Conservation (phyloP, 2,329 filamentous ascomycete genomes). For the Aureobasidium mangrovei region DNA sequence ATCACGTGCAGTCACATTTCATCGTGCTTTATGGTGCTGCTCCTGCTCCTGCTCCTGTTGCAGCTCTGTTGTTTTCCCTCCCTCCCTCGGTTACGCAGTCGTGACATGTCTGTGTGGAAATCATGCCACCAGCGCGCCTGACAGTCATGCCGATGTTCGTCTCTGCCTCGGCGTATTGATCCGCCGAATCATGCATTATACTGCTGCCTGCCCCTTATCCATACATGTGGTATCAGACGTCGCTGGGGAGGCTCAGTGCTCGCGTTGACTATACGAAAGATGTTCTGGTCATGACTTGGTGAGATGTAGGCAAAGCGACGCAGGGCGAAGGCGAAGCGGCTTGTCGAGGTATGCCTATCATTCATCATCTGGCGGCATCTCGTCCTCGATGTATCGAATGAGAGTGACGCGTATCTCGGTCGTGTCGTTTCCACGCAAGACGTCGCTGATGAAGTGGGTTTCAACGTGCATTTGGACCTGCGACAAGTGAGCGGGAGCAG, state of each 20-base stretch:
- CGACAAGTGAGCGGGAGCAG: slow-evolving; percentile 10
- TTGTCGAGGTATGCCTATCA: slow-evolving; percentile 33
- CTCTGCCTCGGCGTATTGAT: no score
- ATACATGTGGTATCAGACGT: no score
- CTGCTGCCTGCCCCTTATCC: no score
- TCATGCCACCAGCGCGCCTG: no score
- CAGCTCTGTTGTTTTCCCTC: no score
- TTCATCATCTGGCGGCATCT: slow-evolving; percentile 93
- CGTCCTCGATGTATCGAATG: slow-evolving; percentile 91
- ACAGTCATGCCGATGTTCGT: no score
- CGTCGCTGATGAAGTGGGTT: slow-evolving; percentile 89
- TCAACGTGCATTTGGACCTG: slow-evolving; percentile 95
- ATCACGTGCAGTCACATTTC: not conserved
- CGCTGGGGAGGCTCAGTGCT: no score
- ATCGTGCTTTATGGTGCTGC: slow-evolving; percentile 2
- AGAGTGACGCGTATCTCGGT: slow-evolving; percentile 95
- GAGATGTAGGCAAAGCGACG: not conserved
- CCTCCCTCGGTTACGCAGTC: no score
- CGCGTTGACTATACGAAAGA: no score
- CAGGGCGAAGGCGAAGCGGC: not conserved
- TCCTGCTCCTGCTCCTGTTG: not conserved
- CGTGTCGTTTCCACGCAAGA: slow-evolving; percentile 85
- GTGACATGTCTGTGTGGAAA: no score
- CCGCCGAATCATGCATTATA: no score
- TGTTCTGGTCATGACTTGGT: not conserved